Conservation (phyloP, 2,329 filamentous ascomycete species). For the Aspergillus sp. region DNA sequence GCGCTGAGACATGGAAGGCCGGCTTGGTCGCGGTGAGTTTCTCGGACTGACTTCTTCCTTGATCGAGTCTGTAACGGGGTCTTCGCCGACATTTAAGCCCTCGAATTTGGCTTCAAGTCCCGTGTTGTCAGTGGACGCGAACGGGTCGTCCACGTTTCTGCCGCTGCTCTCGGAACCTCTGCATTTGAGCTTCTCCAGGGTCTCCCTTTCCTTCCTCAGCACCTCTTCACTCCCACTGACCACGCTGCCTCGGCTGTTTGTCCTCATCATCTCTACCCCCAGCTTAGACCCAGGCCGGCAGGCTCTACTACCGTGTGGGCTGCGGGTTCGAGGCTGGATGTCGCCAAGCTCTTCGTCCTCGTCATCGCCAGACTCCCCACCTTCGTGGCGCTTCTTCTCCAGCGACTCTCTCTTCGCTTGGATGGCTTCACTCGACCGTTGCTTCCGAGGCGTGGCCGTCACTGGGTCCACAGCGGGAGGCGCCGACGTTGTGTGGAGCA, state of each 20-base stretch:
- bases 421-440: constrained; percentile 64
- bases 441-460: constrained; percentile 45
- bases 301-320: constrained; percentile 40
- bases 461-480: constrained; percentile 51
- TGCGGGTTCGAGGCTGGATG: constrained; percentile 42
- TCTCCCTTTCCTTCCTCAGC: constrained; percentile 25
- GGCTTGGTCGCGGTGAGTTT: constrained; percentile 9
- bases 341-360: constrained; percentile 83
- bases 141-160: constrained; percentile 14
- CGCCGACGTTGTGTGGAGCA: constrained; percentile 55
- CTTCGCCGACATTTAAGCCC: constrained; percentile 26
- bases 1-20: constrained; percentile 11
- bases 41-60: constrained; percentile 21
- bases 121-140: constrained; percentile 14
- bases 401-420: constrained; percentile 64
- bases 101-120: constrained; percentile 24
- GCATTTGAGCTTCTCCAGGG: constrained; percentile 19
- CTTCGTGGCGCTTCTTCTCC: constrained; percentile 63
- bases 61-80: constrained; percentile 17
- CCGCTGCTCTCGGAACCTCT: constrained; percentile 12
- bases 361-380: constrained; percentile 82
- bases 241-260: constrained; percentile 83
- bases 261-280: constrained; percentile 95
- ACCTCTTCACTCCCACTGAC: constrained; percentile 37
- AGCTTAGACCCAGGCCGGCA: constrained; percentile 73